Conservation (phyloP, 2,329 filamentous ascomycete species). For the Phoma sp. region DNA sequence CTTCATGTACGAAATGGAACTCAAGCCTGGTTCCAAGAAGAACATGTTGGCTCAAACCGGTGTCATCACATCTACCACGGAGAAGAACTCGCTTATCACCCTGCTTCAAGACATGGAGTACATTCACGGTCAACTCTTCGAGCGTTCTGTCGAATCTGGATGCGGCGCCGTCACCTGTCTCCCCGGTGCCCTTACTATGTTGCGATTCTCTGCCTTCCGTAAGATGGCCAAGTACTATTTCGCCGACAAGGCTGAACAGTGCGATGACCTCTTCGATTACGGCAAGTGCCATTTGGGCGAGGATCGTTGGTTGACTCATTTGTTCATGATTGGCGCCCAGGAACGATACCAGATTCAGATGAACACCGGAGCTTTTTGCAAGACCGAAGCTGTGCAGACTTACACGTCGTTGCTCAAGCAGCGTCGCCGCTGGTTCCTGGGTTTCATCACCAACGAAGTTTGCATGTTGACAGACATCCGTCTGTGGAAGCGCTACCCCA, state of each 20-base stretch:
- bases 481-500: constrained; percentile 88
- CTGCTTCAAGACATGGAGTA: constrained; percentile 98
- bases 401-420: constrained; percentile 89
- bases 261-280: constrained; percentile 94
- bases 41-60: constrained; percentile 98
- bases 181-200: constrained; percentile 91
- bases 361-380: constrained; percentile 97
- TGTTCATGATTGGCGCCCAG: constrained; percentile 98
- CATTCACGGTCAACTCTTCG: constrained; percentile 94
- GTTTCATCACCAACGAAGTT: constrained; percentile 96
- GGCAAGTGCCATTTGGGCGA: constrained; percentile 95
- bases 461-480: constrained; percentile 97
- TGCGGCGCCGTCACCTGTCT: constrained; percentile 95
- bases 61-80: constrained; percentile 92
- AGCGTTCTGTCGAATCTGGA: constrained; percentile 91
- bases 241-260: constrained; percentile 93
- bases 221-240: constrained; percentile 99
- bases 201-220: constrained; percentile 94
- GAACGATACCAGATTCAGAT: constrained; percentile 95
- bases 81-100: constrained; percentile 87
- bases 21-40: constrained; percentile 88
- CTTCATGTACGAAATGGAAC: constrained; percentile 98
- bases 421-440: constrained; percentile 92
- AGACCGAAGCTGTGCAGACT: constrained; percentile 94
- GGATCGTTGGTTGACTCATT: constrained; percentile 94